phyloP scores from a whole-genome alignment of 192 early-diverging fungal genomes.

The Haplosporangium gracile region DNA sequence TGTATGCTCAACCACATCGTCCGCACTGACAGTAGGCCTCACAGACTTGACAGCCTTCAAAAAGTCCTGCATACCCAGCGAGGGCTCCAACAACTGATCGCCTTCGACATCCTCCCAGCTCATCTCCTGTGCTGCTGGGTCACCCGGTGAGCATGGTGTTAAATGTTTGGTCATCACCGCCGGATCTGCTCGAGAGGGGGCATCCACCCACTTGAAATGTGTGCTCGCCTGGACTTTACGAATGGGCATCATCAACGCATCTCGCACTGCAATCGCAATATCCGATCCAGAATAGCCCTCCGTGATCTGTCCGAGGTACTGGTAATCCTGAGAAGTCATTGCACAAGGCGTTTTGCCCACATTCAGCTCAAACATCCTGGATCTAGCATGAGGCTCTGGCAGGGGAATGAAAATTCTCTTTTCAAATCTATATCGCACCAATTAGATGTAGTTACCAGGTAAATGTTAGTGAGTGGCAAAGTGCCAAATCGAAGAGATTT shows the following conservation, averaged over 20 bases:
- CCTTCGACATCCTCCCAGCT: constrained; percentile 85
- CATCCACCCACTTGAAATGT: constrained; percentile 85
- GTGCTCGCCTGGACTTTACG: constrained; percentile 95
- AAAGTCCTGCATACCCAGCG: constrained; percentile 86
- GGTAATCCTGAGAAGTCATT: constrained; percentile 77
- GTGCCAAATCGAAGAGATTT: background rate
- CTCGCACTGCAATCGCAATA: constrained; percentile 91
- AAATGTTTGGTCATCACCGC: constrained; percentile 64
- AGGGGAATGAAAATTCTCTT: constrained; percentile 98
- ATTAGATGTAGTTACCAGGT: background rate
- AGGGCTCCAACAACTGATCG: constrained; percentile 91
- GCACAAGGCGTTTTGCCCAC: constrained; percentile 90
- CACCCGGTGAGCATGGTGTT: constrained; percentile 96
- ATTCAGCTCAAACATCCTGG: constrained; percentile 92
- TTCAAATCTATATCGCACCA: constrained; percentile 76
- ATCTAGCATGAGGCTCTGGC: constrained; percentile 87
- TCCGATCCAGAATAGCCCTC: constrained; percentile 96
- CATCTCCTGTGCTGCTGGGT: constrained; percentile 85
- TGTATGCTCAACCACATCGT: constrained; percentile 82
- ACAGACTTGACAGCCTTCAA: constrained; percentile 79
- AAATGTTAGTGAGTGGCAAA: background rate
- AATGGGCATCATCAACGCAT: constrained; percentile 97
- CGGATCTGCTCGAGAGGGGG: constrained; percentile 67
- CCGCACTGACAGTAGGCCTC: constrained; percentile 84
- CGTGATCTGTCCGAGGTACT: constrained; percentile 79